Percentiles rank a stretch among this genome's conserved stretches.
These are phyloP conservation scores for Sistotremastrum niveocremeum DNA, from an alignment of 768 basidiomycete genomes.

Conservation along the genomic window DNA sequence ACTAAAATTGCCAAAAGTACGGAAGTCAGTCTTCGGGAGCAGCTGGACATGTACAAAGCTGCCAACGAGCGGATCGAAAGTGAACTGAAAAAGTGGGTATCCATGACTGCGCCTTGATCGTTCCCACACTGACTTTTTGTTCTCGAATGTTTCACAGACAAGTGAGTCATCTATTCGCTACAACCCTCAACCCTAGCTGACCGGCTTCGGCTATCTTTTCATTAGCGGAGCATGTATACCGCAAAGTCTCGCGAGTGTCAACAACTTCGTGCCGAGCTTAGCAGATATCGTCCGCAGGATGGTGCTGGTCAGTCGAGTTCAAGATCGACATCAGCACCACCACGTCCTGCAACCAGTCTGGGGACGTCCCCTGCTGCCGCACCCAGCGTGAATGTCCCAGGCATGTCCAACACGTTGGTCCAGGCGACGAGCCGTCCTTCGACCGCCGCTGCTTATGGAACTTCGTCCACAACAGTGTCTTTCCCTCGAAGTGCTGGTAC, in stretches of 20 bases:
- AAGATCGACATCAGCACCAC: too few species aligned
- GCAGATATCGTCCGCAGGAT: conserved; percentile 18
- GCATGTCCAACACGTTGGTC: too few species aligned
- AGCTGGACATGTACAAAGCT: conserved; percentile 52
- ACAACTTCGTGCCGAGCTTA: conserved; percentile 51
- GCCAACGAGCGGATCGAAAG: conserved; percentile 46
- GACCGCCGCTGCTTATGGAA: too few species aligned
- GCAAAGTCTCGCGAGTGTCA: conserved; percentile 64
- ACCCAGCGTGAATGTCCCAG: too few species aligned
- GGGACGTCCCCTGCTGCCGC: too few species aligned
- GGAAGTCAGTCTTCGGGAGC: conserved; percentile 48
- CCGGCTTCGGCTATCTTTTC: conserved; percentile 6
- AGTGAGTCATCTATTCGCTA: conserved; percentile 31
- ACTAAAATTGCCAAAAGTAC: conserved; percentile 50
- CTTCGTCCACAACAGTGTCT: too few species aligned
- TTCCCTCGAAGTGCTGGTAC: too few species aligned
- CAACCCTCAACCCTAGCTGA: conserved; percentile 4
- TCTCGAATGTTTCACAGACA: conserved; percentile 29
- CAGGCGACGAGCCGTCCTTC: too few species aligned
- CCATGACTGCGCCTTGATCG: conserved; percentile 6
- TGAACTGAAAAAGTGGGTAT: conserved; percentile 57
- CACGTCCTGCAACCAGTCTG: too few species aligned
- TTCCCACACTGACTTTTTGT: conserved; percentile 11
- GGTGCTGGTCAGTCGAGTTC: too few species aligned
- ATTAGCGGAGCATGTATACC: conserved; percentile 44